Percentiles rank a stretch among this genome's conserved stretches.
These are phyloP conservation scores for Yarrowia sp. DNA, from an alignment of 805 yeast species.

Conservation along the genomic window DNA sequence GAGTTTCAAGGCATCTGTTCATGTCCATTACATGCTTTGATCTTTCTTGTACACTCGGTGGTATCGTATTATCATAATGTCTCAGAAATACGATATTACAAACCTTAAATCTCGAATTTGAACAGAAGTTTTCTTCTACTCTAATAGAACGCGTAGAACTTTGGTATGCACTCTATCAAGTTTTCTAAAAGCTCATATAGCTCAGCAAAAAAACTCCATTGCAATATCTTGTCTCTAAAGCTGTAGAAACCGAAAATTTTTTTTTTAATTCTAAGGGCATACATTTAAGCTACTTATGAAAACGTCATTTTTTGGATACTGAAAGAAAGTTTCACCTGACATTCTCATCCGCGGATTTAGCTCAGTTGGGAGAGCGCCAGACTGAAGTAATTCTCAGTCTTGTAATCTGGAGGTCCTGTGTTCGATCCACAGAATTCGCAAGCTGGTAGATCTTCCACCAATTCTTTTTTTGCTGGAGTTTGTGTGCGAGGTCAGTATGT, in stretches of 20 bases:
- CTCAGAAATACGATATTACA: not conserved
- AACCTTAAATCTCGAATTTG: not conserved
- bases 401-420: slow-evolving; percentile 77
- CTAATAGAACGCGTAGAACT: no score
- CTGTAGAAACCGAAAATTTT: no score
- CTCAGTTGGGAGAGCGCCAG: slow-evolving; percentile 54
- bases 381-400: slow-evolving; percentile 46
- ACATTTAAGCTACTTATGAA: no score
- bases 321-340: not conserved
- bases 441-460: not conserved
- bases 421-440: slow-evolving; percentile 71
- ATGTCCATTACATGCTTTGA: no score
- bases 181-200: no score
- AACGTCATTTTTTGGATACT: not conserved
- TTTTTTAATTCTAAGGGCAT: no score
- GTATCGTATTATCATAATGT: not conserved
- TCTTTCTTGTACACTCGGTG: not conserved
- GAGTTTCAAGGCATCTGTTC: no score
- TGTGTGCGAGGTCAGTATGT: no score
- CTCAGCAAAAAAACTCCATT: no score
- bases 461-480: not conserved
- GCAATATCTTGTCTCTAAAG: no score
- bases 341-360: slow-evolving; percentile 43
- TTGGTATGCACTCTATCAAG: no score
- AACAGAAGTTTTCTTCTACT: no score